Evolutionary conservation across 2,329 filamentous ascomycete genomes (phyloP), one percentile per base, ranked within the genome.

Genomic region (Neofusicoccum sp.): DNA sequence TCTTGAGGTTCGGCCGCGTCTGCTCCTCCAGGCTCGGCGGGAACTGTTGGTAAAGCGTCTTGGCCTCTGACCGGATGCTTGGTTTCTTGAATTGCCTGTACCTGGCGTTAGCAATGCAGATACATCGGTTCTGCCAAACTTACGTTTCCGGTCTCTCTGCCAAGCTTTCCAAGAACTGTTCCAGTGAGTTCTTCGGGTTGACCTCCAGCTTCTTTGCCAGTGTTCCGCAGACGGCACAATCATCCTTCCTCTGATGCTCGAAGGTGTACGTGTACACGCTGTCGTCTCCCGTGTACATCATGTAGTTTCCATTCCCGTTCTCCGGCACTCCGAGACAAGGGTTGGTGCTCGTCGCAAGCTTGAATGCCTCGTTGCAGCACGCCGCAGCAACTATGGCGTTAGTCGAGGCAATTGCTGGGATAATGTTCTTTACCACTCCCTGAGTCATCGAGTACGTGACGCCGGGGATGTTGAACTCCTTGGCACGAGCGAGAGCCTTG

Each of bases 271-370:
- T 99, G 79, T 99, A 99, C 66, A 99, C 89, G 66, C 89, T 85
- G 70, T 96, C 93, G 70, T 98, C 93, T 48, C 96, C 95, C 11
- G 91, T 96, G 75, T 99, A 99, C 90, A 97, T 96, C 93, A 98
- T 98, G 78, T 99, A 99, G 74, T 96, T 82, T 64, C 80, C 76
- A 6, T 71, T 96, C 11, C 51, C 51, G 5, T n/a, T 31, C 60
- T 89, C 89, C 45, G 89, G 86, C 64, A 86, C 81, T 11, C 89
- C 90, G 14, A 99, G 81, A 65, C 87, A 88, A 0, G 93, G 91
- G 33, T 93, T 95, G 38, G 88, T 86, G 51, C 83, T 86, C 12
- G 91, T 96, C 43, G 89, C 90, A 64, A 99, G 90, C 78, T 99
- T 99, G 78, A 98, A 87, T 1, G 93, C 93, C 76, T 99, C 95